These are phyloP conservation scores for Trichocladium uniseriatum DNA, from an alignment of 495 filamentous ascomycete species.

Conservation along the genomic window DNA sequence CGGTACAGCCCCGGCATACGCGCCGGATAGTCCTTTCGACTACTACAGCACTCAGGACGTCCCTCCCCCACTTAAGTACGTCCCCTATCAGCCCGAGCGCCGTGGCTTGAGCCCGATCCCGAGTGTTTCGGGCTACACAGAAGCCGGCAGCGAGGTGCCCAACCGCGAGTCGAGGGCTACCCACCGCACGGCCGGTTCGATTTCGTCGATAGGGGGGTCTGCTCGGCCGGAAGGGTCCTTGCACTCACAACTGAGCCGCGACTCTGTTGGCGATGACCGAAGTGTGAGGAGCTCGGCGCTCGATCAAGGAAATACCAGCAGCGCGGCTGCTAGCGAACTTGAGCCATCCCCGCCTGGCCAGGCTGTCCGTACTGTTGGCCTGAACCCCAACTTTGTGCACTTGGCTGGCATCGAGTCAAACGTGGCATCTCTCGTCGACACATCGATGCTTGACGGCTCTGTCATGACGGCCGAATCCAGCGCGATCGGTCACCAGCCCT, in stretches of 20 bases:
- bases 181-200: constrained; percentile 37
- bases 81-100: constrained; percentile 46
- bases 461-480: constrained; percentile 48
- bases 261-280: constrained; percentile 32
- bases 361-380: constrained; percentile 55
- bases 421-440: constrained; percentile 78
- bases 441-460: constrained; percentile 73
- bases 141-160: constrained; percentile 39
- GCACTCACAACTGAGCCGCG: constrained; percentile 29
- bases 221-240: constrained; percentile 23
- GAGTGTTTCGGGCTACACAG: constrained; percentile 70
- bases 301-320: constrained; percentile 51
- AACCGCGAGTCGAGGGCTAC: constrained; percentile 42
- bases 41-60: constrained; percentile 47
- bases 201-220: constrained; percentile 34
- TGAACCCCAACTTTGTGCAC: constrained; percentile 67
- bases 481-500: constrained; percentile 19
- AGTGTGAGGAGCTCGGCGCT: constrained; percentile 35
- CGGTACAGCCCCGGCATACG: constrained; percentile 15
- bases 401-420: constrained; percentile 72
- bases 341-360: constrained; percentile 56
- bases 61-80: constrained; percentile 46
- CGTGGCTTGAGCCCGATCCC: constrained; percentile 77
- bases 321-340: constrained; percentile 60
- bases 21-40: constrained; percentile 33